Base-by-base conservation (phyloP, 202 grass and related monocot species). In the Panicum virgatum region DNA sequence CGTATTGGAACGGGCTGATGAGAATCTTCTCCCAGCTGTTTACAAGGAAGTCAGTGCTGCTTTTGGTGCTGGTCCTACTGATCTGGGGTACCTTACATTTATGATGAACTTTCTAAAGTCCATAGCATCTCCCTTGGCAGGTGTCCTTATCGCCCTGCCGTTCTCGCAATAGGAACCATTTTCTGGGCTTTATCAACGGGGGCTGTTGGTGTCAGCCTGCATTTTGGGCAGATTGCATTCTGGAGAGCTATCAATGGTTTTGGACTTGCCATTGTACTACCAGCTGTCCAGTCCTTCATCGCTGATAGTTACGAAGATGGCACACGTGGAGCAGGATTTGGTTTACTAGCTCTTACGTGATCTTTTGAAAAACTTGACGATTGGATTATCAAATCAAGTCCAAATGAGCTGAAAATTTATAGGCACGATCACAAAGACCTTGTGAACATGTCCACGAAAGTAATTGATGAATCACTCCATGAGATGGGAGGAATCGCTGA, bases 11-110 rank as follows among this genome's bases (percentile, higher is more conserved):
- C 88, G 86, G 64, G 94, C 94, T 76, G 94, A n/a, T n/a, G n/a
- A n/a, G n/a, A n/a, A n/a, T n/a, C n/a, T n/a, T n/a, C n/a, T n/a
- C n/a, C n/a, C n/a, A 68, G 86, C 94, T 59, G 90, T 97, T 89
- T 97, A 97, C 86, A 97, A 97, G 83, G 92, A 97, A 97, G 94
- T 97, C 83, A 97, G 86, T 86, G 90, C 89, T 54, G 79, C 94
- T 69, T 97, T 97, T 23, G 86, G 91, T 87, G 94, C 82, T 72
- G 86, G 92, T 62, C 94, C 94, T 79, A 94, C 90, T 81, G 92
- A 97, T 78, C 92, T 97, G 74, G 92, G 92, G 22, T 97, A 94
- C 44, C 90, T 97, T 79, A 94, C 94, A 43, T 97, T 97, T 83
- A 77, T 94, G 87, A 90, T 91, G 88, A 97, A 94, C 81, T 97